phyloP scores from a whole-genome alignment of 495 filamentous ascomycete genomes.

The Penicillium mononematosum region DNA sequence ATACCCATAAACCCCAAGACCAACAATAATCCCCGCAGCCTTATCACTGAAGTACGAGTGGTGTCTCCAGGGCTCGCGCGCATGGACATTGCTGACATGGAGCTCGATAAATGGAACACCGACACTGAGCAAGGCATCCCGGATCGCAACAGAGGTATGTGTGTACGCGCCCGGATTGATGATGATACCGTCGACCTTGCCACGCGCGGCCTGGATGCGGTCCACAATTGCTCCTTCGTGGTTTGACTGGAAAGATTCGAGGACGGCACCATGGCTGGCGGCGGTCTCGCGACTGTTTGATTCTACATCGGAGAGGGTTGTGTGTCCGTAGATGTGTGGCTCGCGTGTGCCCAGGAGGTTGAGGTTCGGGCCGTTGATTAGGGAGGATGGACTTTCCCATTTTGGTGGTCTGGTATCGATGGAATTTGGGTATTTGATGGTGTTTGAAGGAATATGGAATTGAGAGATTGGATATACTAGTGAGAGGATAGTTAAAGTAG shows the following conservation, averaged over 20 bases:
- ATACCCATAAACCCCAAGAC: constrained; percentile 67
- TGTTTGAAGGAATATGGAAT: neutral
- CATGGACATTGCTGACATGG: constrained; percentile 69
- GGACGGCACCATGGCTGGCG: constrained; percentile 34
- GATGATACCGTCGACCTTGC: constrained; percentile 57
- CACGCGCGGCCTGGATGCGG: constrained; percentile 56
- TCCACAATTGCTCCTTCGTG: constrained; percentile 65
- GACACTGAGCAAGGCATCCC: constrained; percentile 65
- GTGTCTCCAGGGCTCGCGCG: constrained; percentile 59
- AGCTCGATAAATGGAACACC: constrained; percentile 68
- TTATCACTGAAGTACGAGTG: constrained; percentile 71
- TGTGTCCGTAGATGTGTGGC: constrained; percentile 65
- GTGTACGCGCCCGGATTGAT: constrained; percentile 71
- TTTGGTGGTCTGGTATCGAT: constrained; percentile 14
- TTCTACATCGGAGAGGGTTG: constrained; percentile 60
- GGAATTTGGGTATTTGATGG: neutral
- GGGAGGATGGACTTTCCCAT: constrained; percentile 60
- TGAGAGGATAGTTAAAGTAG: neutral
- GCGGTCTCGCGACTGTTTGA: constrained; percentile 43
- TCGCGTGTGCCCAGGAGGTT: constrained; percentile 75
- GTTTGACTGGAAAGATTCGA: constrained; percentile 62
- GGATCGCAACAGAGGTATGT: constrained; percentile 65
- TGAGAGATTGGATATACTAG: neutral
- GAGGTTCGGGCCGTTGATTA: constrained; percentile 78
- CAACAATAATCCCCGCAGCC: constrained; percentile 65